A percentile compares a stretch with the other conserved stretches of the same genome.
phyloP scores from a whole-genome alignment of 129 eudicot species.

The Flaveria bidentis region DNA sequence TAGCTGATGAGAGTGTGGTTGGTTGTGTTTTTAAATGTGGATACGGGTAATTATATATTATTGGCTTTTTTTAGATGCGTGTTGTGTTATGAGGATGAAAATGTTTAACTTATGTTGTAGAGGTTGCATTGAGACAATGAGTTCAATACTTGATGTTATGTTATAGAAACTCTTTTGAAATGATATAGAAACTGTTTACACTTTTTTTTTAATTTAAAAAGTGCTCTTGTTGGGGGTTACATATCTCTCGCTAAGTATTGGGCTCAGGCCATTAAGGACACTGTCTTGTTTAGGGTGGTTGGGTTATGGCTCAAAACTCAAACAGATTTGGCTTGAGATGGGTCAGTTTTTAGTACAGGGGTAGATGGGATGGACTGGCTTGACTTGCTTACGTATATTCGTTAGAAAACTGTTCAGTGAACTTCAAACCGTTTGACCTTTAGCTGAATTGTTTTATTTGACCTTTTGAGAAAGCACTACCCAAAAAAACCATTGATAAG shows the following conservation, averaged over 20 bases:
- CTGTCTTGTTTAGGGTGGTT: no score
- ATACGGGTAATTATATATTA: neutral
- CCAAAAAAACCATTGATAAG: neutral
- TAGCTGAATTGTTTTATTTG: neutral
- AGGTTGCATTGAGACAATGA: neutral
- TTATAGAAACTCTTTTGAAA: no score
- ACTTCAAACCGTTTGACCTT: neutral
- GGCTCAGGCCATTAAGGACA: neutral
- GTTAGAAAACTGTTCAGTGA: neutral
- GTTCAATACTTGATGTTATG: neutral
- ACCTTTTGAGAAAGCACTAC: neutral
- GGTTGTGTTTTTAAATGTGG: neutral
- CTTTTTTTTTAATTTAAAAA: neutral
- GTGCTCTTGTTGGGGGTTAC: neutral
- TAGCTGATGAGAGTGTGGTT: neutral
- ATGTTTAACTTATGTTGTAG: neutral
- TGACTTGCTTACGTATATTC: neutral
- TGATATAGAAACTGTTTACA: neutral
- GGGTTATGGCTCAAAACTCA: no score
- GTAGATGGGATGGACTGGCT: neutral
- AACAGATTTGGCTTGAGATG: neutral
- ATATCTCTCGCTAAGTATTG: neutral
- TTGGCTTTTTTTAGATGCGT: neutral
- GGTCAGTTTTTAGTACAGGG: neutral
- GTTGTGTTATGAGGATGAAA: neutral